These are phyloP conservation scores for Trichoderma brevicompactum DNA, from an alignment of 2,329 filamentous ascomycete genomes.

Conservation along the genomic window DNA sequence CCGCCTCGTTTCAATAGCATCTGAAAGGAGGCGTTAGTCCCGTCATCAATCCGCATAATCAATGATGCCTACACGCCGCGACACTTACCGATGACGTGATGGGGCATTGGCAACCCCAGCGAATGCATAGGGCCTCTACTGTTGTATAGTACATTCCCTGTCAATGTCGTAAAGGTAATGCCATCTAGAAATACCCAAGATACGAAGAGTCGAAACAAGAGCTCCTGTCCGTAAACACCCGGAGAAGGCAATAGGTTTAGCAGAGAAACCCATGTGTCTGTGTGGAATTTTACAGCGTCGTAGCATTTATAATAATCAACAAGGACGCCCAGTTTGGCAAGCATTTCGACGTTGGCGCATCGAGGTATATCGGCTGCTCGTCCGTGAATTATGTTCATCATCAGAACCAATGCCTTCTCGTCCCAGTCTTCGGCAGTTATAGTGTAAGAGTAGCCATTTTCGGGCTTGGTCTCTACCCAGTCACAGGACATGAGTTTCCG, in stretches of 20 bases:
- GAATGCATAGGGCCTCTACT: conserved; percentile 17
- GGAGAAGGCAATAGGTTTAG: not conserved
- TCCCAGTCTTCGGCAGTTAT: conserved; percentile 36
- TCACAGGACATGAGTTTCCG: conserved; percentile 26
- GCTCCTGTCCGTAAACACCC: not conserved
- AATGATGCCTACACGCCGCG: no score
- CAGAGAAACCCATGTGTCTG: not conserved
- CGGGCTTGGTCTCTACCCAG: conserved; percentile 20
- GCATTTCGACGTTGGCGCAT: conserved; percentile 43
- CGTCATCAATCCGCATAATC: no score
- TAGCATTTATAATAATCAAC: conserved; percentile 49
- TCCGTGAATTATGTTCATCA: conserved; percentile 52
- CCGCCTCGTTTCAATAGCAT: not conserved
- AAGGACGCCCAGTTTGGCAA: conserved; percentile 50
- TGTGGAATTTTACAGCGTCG: conserved; percentile 48
- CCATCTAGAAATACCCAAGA: conserved; percentile 16
- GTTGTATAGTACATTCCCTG: not conserved
- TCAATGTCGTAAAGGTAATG: not conserved
- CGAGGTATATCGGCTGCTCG: conserved; percentile 45
- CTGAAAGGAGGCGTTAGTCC: not conserved
- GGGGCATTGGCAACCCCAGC: conserved; percentile 1
- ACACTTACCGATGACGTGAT: conserved; percentile 8
- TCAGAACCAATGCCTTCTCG: conserved; percentile 44
- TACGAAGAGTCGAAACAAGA: conserved; percentile 4
- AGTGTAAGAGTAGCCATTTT: conserved; percentile 15